Evolutionary conservation across 2,329 filamentous ascomycete genomes (phyloP).

Genomic region (Alternaria sp.): DNA sequence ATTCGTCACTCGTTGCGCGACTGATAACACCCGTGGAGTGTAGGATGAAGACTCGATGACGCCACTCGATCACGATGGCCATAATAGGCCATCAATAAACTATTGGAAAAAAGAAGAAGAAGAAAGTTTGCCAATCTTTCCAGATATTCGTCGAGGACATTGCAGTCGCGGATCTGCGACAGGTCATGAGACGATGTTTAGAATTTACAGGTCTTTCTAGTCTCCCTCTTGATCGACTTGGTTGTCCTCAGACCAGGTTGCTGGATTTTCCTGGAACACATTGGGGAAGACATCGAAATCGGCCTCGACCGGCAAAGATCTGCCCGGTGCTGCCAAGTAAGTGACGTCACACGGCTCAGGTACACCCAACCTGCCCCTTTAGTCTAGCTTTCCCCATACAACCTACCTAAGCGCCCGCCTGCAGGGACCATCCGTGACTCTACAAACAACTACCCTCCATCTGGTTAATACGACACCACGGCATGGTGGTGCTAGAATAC

Average conservation of each 20-base stretch:
- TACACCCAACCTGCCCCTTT: neutral
- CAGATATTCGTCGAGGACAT: neutral
- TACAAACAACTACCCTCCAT: neutral
- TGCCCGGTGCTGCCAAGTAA: neutral
- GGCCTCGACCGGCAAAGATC: neutral
- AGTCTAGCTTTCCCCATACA: neutral
- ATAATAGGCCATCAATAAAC: neutral
- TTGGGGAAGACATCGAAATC: neutral
- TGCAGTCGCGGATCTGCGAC: neutral
- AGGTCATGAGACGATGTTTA: neutral
- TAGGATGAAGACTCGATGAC: neutral
- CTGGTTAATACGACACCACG: neutral
- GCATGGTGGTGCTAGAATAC: neutral
- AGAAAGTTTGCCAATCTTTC: neutral
- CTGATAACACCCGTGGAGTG: neutral
- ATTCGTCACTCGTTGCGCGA: neutral
- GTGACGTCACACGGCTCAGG: neutral
- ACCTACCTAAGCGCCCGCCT: constrained; percentile 1
- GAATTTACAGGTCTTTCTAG: neutral
- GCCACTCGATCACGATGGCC: neutral
- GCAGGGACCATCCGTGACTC: neutral
- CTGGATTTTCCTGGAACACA: neutral
- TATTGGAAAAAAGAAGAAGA: neutral
- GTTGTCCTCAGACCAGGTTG: neutral
- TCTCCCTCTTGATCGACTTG: neutral